Conservation (phyloP, 2,329 filamentous ascomycete genomes). For the Grosmannia huntii region DNA sequence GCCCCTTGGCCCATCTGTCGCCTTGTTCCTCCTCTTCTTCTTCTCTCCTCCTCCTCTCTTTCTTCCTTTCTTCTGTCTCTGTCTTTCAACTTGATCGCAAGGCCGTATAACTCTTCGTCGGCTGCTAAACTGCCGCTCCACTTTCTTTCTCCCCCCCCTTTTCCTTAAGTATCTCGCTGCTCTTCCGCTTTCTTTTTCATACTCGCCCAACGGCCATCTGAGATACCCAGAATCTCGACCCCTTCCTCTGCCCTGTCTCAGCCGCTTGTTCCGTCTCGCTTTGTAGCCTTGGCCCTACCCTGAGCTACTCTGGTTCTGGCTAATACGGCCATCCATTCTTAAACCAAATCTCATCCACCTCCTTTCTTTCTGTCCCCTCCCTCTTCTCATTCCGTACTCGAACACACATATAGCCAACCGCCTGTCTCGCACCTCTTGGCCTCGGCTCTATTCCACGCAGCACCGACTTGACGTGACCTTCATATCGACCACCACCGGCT, state of each 20-base stretch:
- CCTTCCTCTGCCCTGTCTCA: conserved; percentile 1
- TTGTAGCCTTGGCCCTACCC: conserved; percentile 1
- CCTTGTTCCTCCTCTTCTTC: not conserved
- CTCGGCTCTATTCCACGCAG: not conserved
- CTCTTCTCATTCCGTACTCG: not conserved
- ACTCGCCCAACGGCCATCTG: not conserved
- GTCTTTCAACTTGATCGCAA: not conserved
- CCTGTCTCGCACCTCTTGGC: not conserved
- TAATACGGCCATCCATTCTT: conserved; percentile 5
- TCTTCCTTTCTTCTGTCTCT: not conserved
- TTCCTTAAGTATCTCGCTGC: not conserved
- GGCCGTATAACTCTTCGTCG: not conserved
- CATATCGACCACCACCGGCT: not conserved
- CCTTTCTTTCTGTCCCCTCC: not conserved
- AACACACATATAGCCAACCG: not conserved
- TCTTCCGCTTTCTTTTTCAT: not conserved
- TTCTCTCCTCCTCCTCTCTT: not conserved
- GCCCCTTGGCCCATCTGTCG: not conserved
- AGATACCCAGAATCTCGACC: not conserved
- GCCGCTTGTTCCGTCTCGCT: conserved; percentile 3
- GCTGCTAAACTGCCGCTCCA: not conserved
- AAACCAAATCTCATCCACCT: conserved; percentile 8
- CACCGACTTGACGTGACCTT: not conserved
- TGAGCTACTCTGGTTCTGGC: not conserved
- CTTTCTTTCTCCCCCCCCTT: not conserved